phyloP scores from a whole-genome alignment of 2,329 filamentous ascomycete species.

The Colletotrichum sp. region DNA sequence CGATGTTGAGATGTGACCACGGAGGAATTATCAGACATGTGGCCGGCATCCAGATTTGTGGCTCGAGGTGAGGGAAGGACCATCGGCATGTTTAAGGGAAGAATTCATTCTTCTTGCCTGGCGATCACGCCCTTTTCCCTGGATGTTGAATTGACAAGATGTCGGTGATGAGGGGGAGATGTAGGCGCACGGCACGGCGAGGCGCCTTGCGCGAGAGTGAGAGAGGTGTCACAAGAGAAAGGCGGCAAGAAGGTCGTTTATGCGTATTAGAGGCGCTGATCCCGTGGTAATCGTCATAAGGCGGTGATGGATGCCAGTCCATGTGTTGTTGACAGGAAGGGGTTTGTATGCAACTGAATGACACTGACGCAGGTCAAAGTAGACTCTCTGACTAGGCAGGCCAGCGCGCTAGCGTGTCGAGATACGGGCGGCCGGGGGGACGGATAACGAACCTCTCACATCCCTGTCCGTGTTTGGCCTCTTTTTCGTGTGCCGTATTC shows the following conservation, averaged over 20 bases:
- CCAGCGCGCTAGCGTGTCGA: background rate
- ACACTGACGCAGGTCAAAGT: background rate
- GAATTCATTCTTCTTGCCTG: background rate
- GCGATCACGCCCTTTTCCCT: background rate
- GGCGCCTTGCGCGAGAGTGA: background rate
- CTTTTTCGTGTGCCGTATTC: background rate
- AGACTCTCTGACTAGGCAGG: background rate
- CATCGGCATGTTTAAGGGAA: background rate
- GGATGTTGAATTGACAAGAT: background rate
- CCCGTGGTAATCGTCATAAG: background rate
- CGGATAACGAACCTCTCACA: background rate
- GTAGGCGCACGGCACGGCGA: background rate
- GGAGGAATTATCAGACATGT: background rate
- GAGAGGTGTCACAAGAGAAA: background rate
- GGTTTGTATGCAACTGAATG: background rate
- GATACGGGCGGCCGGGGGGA: background rate
- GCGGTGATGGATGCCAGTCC: background rate
- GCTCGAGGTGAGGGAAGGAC: background rate
- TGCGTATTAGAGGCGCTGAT: constrained; percentile 3
- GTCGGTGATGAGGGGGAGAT: background rate
- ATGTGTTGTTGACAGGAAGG: background rate
- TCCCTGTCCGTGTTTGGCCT: background rate
- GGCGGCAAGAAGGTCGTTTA: background rate
- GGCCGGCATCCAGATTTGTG: background rate
- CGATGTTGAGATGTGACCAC: background rate